Conservation (phyloP, 192 early-diverging fungal genomes). For the Coemansia sp. region DNA sequence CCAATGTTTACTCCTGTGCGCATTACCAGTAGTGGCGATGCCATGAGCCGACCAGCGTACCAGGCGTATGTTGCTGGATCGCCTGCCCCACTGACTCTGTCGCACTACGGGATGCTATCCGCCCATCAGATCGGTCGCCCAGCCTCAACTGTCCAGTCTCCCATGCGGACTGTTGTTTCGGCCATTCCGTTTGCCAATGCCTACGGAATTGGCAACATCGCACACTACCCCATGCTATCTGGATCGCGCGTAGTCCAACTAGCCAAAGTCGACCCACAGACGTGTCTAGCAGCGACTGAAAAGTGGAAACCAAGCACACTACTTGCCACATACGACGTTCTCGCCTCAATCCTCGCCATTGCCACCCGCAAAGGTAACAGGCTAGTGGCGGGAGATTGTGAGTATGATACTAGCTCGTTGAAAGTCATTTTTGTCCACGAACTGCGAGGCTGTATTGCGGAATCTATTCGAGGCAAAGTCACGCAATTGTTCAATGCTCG, state of each 20-base stretch:
- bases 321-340: conserved; percentile 30
- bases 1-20: conserved; percentile 44
- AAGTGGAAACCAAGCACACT: conserved; percentile 33
- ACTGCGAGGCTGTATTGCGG: conserved; percentile 21
- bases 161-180: conserved; percentile 33
- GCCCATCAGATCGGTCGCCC: conserved; percentile 22
- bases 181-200: conserved; percentile 41
- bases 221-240: conserved; percentile 50
- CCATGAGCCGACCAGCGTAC: conserved; percentile 49
- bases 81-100: conserved; percentile 32
- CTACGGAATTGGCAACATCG: conserved; percentile 47
- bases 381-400: conserved; percentile 12
- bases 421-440: conserved; percentile 38
- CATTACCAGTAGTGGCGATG: conserved; percentile 31
- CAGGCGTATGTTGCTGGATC: conserved; percentile 28
- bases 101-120: conserved; percentile 52
- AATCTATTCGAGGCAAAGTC: conserved; percentile 26
- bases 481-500: conserved; percentile 33
- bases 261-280: conserved; percentile 17
- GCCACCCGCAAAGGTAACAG: conserved; percentile 22
- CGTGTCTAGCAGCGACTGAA: conserved; percentile 39
- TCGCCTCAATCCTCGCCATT: conserved; percentile 19
- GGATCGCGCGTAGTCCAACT: conserved; percentile 49
- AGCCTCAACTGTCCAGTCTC: neutral
- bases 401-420: conserved; percentile 31